Conservation (phyloP, 75 land plant species). For the Pinus taeda region DNA sequence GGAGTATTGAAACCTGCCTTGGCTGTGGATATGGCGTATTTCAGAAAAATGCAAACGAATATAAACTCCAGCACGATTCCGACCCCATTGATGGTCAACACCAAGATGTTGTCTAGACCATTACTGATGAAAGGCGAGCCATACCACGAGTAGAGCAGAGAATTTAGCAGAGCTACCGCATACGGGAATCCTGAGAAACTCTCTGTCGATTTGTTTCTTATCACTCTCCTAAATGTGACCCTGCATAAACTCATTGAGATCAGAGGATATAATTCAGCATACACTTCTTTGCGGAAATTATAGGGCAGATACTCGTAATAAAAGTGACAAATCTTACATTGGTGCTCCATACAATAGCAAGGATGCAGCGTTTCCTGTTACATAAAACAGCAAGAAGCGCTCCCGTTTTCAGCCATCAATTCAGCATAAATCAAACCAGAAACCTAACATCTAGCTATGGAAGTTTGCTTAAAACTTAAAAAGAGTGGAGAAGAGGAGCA, state of each 20-base stretch:
- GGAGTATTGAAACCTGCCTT: constrained; percentile 21
- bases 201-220: constrained; percentile 43
- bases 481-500: no score
- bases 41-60: constrained; percentile 50
- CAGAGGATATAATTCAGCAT: neutral
- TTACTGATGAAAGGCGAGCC: constrained; percentile 45
- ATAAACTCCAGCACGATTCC: constrained; percentile 49
- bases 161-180: neutral
- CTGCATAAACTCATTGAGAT: constrained; percentile 16
- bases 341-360: no score
- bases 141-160: constrained; percentile 36
- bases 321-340: no score
- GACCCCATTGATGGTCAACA: constrained; percentile 60
- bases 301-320: no score
- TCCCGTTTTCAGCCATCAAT: no score
- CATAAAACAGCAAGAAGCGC: no score
- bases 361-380: no score
- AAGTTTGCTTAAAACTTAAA: no score
- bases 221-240: constrained; percentile 49
- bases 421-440: no score
- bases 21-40: constrained; percentile 21
- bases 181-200: constrained; percentile 64
- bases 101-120: constrained; percentile 41
- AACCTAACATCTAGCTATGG: no score
- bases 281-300: no score